These are phyloP conservation scores for Amaranthus hypochondriacus DNA, from an alignment of 148 eudicot genomes.

Conservation along the genomic window DNA sequence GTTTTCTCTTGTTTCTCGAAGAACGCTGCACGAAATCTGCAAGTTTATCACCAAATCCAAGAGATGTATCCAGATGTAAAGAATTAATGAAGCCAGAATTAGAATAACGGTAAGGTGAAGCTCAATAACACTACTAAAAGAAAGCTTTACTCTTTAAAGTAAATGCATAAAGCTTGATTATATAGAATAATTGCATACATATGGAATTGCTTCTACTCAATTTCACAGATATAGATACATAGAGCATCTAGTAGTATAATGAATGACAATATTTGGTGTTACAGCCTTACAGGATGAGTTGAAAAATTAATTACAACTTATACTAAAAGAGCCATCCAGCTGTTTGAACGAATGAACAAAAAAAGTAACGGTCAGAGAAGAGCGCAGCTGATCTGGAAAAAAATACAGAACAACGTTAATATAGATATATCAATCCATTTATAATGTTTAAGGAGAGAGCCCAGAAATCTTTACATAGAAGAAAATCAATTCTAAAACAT, in stretches of 20 bases:
- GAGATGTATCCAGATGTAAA: slow-evolving; percentile 34
- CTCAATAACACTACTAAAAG: slow-evolving; percentile 17
- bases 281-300: slow-evolving; percentile 22
- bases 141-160: slow-evolving; percentile 15
- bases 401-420: slow-evolving; percentile 6
- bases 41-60: slow-evolving; percentile 39
- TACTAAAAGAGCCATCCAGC: slow-evolving; percentile 21
- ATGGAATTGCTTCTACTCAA: slow-evolving; percentile 24
- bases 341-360: slow-evolving; percentile 26
- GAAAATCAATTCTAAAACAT: not conserved
- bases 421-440: slow-evolving; percentile 1
- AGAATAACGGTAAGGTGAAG: slow-evolving; percentile 11
- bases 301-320: slow-evolving; percentile 37
- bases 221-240: slow-evolving; percentile 25
- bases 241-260: slow-evolving; percentile 19
- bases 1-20: slow-evolving; percentile 24
- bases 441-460: not conserved
- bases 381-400: slow-evolving; percentile 39
- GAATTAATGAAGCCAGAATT: slow-evolving; percentile 18
- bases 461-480: not conserved
- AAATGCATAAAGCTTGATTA: slow-evolving; percentile 25
- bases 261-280: slow-evolving; percentile 25
- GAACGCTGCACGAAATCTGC: slow-evolving; percentile 36
- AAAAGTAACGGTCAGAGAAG: slow-evolving; percentile 17
- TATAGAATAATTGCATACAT: slow-evolving; percentile 23